Conservation (phyloP, 1,139 yeast species). For the Spencermartinsiella ligniputridi region DNA sequence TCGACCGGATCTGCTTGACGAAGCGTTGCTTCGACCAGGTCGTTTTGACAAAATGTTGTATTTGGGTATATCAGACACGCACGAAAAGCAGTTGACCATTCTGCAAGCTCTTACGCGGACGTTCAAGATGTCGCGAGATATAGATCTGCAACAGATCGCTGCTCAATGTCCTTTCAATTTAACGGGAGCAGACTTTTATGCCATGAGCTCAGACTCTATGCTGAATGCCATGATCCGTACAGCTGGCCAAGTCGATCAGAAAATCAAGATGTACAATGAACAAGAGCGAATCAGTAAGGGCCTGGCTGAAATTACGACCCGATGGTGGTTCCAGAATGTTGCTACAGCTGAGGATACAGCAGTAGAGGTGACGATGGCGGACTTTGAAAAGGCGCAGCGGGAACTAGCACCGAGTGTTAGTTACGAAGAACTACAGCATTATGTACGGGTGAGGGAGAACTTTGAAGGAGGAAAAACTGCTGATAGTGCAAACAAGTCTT, state of each 20-base stretch:
- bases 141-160: constrained; percentile 60
- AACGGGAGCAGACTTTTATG: constrained; percentile 98
- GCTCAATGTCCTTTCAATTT: constrained; percentile 76
- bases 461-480: constrained; percentile 49
- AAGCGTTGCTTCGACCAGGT: constrained; percentile 91
- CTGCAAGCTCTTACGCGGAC: constrained; percentile 86
- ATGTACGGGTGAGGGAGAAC: constrained; percentile 66
- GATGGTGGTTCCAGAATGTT: constrained; percentile 90
- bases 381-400: constrained; percentile 67
- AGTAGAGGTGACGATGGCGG: constrained; percentile 66
- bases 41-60: constrained; percentile 93
- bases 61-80: constrained; percentile 86
- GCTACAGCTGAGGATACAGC: constrained; percentile 64
- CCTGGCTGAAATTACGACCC: constrained; percentile 46
- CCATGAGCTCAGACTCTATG: constrained; percentile 92
- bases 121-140: constrained; percentile 55
- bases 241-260: constrained; percentile 69
- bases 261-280: constrained; percentile 52
- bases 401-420: constrained; percentile 83
- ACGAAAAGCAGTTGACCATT: constrained; percentile 82
- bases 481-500: constrained; percentile 5
- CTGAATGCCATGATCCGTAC: constrained; percentile 90
- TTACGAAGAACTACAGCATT: constrained; percentile 79
- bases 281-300: constrained; percentile 29
- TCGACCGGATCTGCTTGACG: constrained; percentile 90